Conservation (phyloP, 805 yeast genomes). For the Metschnikowia similis region DNA sequence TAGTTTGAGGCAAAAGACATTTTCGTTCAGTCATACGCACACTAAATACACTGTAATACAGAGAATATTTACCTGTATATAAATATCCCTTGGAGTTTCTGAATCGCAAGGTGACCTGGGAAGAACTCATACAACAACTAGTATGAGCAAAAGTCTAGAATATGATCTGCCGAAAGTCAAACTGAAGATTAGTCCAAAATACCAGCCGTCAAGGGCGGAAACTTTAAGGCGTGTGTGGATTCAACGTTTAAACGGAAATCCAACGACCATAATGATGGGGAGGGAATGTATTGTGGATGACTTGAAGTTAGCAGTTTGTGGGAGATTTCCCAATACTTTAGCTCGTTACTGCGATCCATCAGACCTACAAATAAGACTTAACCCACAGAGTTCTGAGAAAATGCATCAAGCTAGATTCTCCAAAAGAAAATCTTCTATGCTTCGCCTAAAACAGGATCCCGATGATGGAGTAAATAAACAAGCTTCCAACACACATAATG, state of each 20-base stretch:
- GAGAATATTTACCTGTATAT: neutral
- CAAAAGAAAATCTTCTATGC: constrained; percentile 6
- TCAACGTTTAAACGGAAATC: constrained; percentile 44
- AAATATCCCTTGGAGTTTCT: neutral
- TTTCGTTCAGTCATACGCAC: no score
- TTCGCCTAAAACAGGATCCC: constrained; percentile 7
- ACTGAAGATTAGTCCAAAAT: neutral
- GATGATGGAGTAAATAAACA: constrained; percentile 2
- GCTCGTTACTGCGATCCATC: constrained; percentile 65
- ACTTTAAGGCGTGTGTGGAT: constrained; percentile 50
- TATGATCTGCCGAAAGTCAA: constrained; percentile 2
- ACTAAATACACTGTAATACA: neutral
- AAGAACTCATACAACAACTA: neutral
- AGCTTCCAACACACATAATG: neutral
- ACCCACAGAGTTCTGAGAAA: constrained; percentile 3
- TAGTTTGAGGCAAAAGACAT: no score
- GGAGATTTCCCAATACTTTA: constrained; percentile 64
- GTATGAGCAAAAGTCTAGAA: constrained; percentile 3
- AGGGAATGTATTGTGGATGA: constrained; percentile 76
- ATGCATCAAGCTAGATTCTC: neutral
- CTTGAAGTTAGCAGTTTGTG: constrained; percentile 59
- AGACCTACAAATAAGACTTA: constrained; percentile 40
- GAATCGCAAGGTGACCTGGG: neutral
- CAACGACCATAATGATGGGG: constrained; percentile 66
- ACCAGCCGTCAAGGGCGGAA: neutral